Conservation (phyloP, 345 rosid species). For the Cardiospermum halicacabum region DNA sequence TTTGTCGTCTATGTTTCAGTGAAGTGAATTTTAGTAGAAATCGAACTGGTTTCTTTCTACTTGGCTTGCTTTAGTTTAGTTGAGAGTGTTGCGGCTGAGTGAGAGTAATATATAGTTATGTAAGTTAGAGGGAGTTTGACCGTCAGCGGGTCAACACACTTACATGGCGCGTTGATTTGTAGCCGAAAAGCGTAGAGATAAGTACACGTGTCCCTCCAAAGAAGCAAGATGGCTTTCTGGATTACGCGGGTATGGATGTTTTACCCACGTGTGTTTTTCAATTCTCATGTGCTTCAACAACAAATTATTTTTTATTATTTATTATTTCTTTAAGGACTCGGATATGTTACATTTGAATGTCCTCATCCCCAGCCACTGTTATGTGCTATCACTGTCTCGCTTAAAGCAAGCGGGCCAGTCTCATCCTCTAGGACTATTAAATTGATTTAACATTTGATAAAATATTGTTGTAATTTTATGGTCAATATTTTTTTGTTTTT, state of each 20-base stretch:
- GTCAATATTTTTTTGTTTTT: background rate
- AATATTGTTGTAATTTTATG: background rate
- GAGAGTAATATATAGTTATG: background rate
- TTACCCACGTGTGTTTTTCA: constrained; percentile 6
- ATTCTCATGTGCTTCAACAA: constrained; percentile 3
- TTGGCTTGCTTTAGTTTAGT: background rate
- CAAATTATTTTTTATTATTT: background rate
- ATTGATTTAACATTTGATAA: background rate
- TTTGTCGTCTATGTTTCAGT: background rate
- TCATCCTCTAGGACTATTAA: background rate
- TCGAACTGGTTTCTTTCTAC: background rate
- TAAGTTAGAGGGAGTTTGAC: background rate
- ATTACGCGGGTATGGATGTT: constrained; percentile 11
- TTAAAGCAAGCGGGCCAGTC: background rate
- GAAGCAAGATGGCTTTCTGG: background rate
- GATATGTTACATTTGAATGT: background rate
- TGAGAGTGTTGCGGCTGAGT: constrained; percentile 12
- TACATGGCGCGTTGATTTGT: constrained; percentile 16
- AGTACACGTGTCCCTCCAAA: background rate
- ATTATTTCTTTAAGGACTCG: background rate
- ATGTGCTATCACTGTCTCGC: background rate
- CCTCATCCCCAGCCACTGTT: no score
- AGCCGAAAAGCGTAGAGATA: background rate
- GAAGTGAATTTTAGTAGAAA: background rate
- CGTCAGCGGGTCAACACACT: background rate